Base-by-base conservation (phyloP, 2,329 filamentous ascomycete genomes). In the Colletotrichum brevisporum region DNA sequence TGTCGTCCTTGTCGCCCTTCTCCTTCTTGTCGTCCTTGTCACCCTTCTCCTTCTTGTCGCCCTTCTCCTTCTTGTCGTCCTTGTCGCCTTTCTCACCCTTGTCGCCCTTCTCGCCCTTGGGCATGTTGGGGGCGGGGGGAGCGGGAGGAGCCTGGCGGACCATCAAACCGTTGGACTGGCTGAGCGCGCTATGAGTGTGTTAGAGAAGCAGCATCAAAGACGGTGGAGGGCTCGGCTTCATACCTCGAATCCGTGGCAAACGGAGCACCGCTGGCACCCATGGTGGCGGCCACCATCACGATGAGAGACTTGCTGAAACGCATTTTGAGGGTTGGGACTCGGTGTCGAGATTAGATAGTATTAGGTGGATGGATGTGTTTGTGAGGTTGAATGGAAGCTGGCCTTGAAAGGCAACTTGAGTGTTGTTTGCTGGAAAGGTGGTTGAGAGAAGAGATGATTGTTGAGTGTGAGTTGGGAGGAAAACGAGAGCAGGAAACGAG, bases 231-330 rank as follows among this genome's bases (percentile, higher is more conserved):
- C n/a, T 16, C n/a, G 16, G 12, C 12, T 24, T 39, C 67, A 10
- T 26, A 56, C 67, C 45, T 67, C 27, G 61, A 55, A 48, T 69
- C 67, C 21, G 62, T 48, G 27, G 62, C 54, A 26, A 64, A 69
- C 6, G 67, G 67, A 24, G 62, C 67, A 24, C 55, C 67, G 26
- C 59, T 69, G 26, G 62, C 67, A 15, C 67, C 67, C 55, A 69
- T 66, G 16, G 67, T 57, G 55, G 67, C 67, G 12, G 62, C 67
- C 18, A 69, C 67, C 67, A 69, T 69, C 18, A 69, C 15, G 51
- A 69, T 61, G 18, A 69, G 67, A 16, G 67, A 69, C 24, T 69
- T 36, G 51, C 54, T 60, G 67, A 69, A 69, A 56, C 56, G 67
- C 67, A 69, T 69, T 36, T 45, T 69, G 55, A 10, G 56, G 13